phyloP scores from a whole-genome alignment of 306 rosid genomes.

The Heteromeles arbutifolia region DNA sequence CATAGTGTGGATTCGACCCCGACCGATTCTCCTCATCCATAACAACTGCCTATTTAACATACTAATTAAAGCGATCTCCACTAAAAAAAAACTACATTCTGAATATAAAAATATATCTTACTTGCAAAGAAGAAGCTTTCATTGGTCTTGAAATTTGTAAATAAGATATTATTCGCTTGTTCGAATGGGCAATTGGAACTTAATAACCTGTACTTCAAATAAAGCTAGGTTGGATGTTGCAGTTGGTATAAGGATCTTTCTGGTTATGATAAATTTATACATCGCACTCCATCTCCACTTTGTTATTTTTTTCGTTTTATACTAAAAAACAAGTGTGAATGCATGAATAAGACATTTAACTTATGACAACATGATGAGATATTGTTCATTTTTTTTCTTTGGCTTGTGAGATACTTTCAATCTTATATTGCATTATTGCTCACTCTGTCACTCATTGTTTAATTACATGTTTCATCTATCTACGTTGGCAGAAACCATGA shows the following conservation, averaged over 20 bases:
- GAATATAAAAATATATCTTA: neutral
- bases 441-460: neutral
- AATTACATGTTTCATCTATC: neutral
- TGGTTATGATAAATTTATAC: neutral
- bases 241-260: neutral
- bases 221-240: neutral
- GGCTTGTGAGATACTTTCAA: neutral
- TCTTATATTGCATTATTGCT: neutral
- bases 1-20: rapidly evolving
- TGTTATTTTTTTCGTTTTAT: neutral
- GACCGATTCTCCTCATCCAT: too few relatives aligned
- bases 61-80: neutral
- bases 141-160: neutral
- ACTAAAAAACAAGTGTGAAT: neutral
- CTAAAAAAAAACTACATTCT: neutral
- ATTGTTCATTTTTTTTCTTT: neutral
- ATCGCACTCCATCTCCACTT: neutral
- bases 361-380: neutral
- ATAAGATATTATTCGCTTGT: neutral
- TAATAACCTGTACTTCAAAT: neutral
- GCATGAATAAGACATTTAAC: neutral
- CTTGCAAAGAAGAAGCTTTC: neutral
- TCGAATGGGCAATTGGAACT: neutral
- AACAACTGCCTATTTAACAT: neutral
- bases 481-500: too few relatives aligned